Conservation (phyloP, 495 filamentous ascomycete species). For the Neurospora discreta region DNA sequence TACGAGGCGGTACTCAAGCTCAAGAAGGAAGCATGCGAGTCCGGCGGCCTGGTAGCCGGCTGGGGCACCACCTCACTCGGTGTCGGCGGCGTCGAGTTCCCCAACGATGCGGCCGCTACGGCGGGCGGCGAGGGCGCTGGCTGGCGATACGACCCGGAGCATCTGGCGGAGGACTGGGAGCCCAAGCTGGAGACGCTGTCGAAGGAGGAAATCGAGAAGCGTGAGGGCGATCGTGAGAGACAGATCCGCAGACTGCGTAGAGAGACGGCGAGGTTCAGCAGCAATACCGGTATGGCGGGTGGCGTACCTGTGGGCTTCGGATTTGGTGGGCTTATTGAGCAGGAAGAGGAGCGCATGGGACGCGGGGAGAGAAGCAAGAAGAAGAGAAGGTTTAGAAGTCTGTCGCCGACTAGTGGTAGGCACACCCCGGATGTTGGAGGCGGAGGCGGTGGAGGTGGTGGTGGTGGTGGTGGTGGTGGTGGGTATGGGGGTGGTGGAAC, state of each 20-base stretch:
- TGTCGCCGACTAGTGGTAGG: constrained; percentile 61
- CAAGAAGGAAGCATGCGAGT: constrained; percentile 93
- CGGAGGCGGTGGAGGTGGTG: constrained; percentile 40
- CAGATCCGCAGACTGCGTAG: constrained; percentile 77
- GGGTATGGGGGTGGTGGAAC: constrained; percentile 57
- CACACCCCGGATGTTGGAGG: constrained; percentile 64
- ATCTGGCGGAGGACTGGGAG: constrained; percentile 85
- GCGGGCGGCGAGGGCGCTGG: constrained; percentile 55
- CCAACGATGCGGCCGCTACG: constrained; percentile 73
- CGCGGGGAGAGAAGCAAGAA: constrained; percentile 85
- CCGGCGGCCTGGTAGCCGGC: constrained; percentile 64
- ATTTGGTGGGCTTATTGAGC: constrained; percentile 48
- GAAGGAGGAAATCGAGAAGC: constrained; percentile 96
- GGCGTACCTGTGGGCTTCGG: constrained; percentile 49
- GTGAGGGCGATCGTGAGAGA: constrained; percentile 87
- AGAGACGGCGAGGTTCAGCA: constrained; percentile 88
- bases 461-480: constrained; percentile 15
- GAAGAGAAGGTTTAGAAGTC: constrained; percentile 81
- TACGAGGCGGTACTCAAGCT: constrained; percentile 88
- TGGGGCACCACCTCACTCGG: constrained; percentile 34
- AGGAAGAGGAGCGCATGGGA: constrained; percentile 56
- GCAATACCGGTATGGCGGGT: constrained; percentile 61
- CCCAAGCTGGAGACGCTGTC: constrained; percentile 80
- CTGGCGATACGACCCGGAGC: constrained; percentile 90
- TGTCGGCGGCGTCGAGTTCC: constrained; percentile 51